Base-by-base conservation (phyloP, 306 rosid genomes). In the Medicago ruthenica region DNA sequence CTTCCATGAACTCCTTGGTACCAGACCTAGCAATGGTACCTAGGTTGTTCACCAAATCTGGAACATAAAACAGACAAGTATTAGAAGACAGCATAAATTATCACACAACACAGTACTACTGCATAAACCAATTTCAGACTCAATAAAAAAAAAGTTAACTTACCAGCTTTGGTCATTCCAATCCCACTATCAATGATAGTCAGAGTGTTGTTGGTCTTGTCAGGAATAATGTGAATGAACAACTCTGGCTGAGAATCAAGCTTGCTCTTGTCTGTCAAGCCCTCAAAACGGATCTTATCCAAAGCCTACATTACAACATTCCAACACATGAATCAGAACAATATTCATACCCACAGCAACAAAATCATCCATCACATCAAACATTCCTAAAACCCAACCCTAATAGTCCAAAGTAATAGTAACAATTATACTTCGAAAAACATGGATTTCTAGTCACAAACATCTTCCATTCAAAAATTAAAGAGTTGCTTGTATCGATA, bases 121-220 rank as follows among this genome's bases (percentile, higher is more conserved):
- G 8, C 37, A 78, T 14, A 3, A 2, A 17, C 0, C 24, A 54
- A 42, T 22, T 15, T 45, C n/a, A 8, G 0, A 0, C 4, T 51
- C 4, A 7, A 4, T 44, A 5, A 62, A 1, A 24, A 24, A 27
- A 27, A 41, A 16, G 0, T 3, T 4, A 27, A 53, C 96, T 58
- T 84, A 93, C 98, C 98, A 77, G 97, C 98, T 78, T 93, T 93
- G 5, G 98, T 93, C 98, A 93, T 93, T 57, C 97, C 98, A 75
- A 91, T 83, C 73, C 98, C 98, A 75, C 98, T 93, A 83, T 93
- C 98, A 6, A 88, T 86, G 64, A 93, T 89, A 3, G 98, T n/a
- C 79, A 93, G 36, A 0, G 94, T 34, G 75, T 89, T 93, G 84
- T 73, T 93, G 0, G 94, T 9, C 88, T 91, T 93, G 77, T 93